A percentile compares a stretch with the other conserved stretches of the same genome.
Conservation (phyloP, 352 stramenopile species). For the Phytophthora foliorum region DNA sequence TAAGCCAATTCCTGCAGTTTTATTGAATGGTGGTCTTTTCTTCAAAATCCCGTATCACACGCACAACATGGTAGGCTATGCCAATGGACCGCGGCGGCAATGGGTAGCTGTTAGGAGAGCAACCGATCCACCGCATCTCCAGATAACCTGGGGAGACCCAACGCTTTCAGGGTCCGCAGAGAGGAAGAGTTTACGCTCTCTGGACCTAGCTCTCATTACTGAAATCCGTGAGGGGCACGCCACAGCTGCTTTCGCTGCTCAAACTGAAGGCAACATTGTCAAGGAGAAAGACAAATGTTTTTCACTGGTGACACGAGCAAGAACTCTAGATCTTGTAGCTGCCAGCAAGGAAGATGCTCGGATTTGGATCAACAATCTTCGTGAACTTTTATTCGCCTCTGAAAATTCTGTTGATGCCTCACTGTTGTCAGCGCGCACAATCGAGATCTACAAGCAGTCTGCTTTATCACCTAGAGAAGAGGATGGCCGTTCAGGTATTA, state of each 20-base stretch:
- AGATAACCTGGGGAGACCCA: constrained; percentile 81
- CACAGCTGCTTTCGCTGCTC: constrained; percentile 71
- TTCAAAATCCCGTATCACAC: constrained; percentile 86
- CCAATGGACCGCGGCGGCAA: constrained; percentile 51
- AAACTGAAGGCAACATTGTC: constrained; percentile 53
- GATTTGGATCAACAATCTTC: constrained; percentile 66
- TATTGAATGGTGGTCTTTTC: constrained; percentile 71
- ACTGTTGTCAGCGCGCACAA: constrained; percentile 45
- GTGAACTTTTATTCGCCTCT: constrained; percentile 47
- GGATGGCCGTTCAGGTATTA: constrained; percentile 5
- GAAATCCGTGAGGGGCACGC: constrained; percentile 66
- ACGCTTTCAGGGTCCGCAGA: constrained; percentile 45
- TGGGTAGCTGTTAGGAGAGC: constrained; percentile 64
- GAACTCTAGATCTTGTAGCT: constrained; percentile 80
- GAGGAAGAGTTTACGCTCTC: constrained; percentile 41
- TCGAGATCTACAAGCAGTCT: constrained; percentile 57
- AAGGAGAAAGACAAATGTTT: constrained; percentile 71
- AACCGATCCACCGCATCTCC: constrained; percentile 32
- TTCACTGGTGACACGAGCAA: constrained; percentile 66
- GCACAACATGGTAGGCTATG: constrained; percentile 49
- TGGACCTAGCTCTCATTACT: constrained; percentile 60
- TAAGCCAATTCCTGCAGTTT: constrained; percentile 47
- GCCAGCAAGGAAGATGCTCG: constrained; percentile 83
- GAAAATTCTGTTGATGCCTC: constrained; percentile 14
- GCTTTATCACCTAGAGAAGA: constrained; percentile 45